Conservation (phyloP, 768 basidiomycete species). For the Boletus reticuloceps region DNA sequence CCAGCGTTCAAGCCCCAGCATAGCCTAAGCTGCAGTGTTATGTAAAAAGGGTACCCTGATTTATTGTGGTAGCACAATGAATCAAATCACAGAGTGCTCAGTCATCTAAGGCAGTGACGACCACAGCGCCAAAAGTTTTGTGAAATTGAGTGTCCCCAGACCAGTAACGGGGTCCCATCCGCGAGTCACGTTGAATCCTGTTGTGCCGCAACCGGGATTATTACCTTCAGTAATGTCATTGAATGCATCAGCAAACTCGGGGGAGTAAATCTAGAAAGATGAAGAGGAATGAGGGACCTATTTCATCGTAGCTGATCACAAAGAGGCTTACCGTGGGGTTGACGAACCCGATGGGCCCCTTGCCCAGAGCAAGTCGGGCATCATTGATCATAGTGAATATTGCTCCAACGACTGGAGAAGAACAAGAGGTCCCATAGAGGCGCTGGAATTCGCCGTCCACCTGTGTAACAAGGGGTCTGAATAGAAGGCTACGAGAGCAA, state of each 20-base stretch:
- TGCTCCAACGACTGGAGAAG: conserved; percentile 30
- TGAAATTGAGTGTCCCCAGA: conserved; percentile 47
- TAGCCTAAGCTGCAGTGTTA: no score
- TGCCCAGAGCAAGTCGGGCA: conserved; percentile 31
- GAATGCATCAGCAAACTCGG: conserved; percentile 3
- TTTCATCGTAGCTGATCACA: neutral
- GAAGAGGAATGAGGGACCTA: no score
- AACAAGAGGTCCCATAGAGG: conserved; percentile 34
- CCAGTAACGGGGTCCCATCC: conserved; percentile 48
- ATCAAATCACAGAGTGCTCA: no score
- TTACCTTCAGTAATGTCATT: conserved; percentile 47
- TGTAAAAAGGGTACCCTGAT: no score
- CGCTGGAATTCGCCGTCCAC: conserved; percentile 24
- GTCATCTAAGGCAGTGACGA: conserved; percentile 3
- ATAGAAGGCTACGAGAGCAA: neutral
- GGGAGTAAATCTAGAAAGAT: conserved; percentile 2
- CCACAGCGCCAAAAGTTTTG: conserved; percentile 38
- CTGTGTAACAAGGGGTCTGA: conserved; percentile 1
- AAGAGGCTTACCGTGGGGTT: conserved; percentile 2
- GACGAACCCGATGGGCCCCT: conserved; percentile 26
- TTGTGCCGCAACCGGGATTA: conserved; percentile 43
- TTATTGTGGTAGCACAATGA: no score
- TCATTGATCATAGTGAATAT: conserved; percentile 41
- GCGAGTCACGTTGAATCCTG: conserved; percentile 30
- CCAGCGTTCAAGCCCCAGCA: no score